Conservation (phyloP, 805 yeast species). For the Lipomyces lipofer region DNA sequence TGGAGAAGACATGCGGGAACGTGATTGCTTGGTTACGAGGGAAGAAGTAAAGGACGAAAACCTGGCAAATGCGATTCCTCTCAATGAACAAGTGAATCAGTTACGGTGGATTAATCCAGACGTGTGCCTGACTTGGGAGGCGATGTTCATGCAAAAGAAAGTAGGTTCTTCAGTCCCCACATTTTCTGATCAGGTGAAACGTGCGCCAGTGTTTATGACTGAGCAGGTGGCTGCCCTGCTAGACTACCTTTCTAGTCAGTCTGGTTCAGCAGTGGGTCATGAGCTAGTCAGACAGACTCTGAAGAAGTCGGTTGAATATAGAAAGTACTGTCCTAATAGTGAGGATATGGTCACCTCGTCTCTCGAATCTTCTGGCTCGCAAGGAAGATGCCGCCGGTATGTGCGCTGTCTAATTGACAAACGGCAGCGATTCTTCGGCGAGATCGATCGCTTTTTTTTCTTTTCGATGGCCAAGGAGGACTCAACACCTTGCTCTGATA, state of each 20-base stretch:
- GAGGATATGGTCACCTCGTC: neutral
- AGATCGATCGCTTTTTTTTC: neutral
- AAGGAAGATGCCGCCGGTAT: neutral
- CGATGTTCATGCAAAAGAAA: neutral
- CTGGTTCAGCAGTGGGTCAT: neutral
- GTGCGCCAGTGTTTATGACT: neutral
- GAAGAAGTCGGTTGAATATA: neutral
- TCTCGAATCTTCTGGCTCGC: neutral
- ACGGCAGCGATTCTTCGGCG: neutral
- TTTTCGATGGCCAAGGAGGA: neutral
- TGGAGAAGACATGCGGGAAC: neutral
- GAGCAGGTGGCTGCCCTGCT: neutral
- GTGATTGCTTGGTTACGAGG: neutral
- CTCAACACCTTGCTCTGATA: neutral
- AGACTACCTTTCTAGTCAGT: neutral
- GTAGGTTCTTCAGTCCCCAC: neutral
- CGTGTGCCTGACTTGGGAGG: neutral
- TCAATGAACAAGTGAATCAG: neutral
- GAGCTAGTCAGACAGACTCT: neutral
- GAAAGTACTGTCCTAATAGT: neutral
- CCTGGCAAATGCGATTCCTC: neutral
- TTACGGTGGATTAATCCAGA: neutral
- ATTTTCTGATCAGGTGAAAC: neutral
- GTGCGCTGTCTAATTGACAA: conserved; percentile 1
- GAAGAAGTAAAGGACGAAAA: neutral